Percentiles rank a stretch among this genome's conserved stretches.
Evolutionary conservation across 2,329 filamentous ascomycete genomes (phyloP).

Genomic region (Neurospora sp.): DNA sequence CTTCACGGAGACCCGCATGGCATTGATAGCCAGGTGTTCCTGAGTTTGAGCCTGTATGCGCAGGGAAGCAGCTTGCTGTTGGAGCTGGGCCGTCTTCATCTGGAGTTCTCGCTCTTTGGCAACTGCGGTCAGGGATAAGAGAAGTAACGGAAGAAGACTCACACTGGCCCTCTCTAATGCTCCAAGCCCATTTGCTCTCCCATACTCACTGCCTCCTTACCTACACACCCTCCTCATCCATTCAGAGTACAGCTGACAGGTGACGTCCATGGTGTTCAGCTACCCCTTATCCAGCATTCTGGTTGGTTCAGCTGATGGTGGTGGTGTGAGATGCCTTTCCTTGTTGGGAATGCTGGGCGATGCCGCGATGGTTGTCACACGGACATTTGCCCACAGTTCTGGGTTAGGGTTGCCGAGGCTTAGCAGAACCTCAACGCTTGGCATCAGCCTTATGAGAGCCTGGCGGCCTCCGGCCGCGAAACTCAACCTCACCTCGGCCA

Average conservation of each 20-base stretch:
- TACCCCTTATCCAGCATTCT: neutral
- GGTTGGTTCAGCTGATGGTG: neutral
- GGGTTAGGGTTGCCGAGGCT: no score
- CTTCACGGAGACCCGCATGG: conserved; percentile 5
- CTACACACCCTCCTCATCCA: conserved; percentile 9
- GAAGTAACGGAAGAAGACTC: neutral
- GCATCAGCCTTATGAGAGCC: no score
- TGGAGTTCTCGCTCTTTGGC: conserved; percentile 9
- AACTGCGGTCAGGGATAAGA: neutral
- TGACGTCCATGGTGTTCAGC: conserved; percentile 1
- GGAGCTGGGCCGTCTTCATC: conserved; percentile 5
- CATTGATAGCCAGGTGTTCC: conserved; percentile 9
- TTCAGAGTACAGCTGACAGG: conserved; percentile 10
- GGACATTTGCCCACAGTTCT: no score
- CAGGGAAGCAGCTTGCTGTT: conserved; percentile 9
- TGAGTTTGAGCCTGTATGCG: conserved; percentile 6
- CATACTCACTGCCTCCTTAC: conserved; percentile 1
- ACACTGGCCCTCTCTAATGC: conserved; percentile 4
- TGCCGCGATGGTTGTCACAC: no score
- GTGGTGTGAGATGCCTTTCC: neutral
- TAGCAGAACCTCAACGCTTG: no score
- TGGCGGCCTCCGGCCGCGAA: no score
- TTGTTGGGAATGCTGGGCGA: neutral
- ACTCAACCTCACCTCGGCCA: no score
- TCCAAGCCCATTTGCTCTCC: conserved; percentile 1